Percentiles rank a stretch among this genome's conserved stretches.
Evolutionary conservation across 345 rosid genomes (phyloP).

Genomic region (Melaleuca quinquenervia): DNA sequence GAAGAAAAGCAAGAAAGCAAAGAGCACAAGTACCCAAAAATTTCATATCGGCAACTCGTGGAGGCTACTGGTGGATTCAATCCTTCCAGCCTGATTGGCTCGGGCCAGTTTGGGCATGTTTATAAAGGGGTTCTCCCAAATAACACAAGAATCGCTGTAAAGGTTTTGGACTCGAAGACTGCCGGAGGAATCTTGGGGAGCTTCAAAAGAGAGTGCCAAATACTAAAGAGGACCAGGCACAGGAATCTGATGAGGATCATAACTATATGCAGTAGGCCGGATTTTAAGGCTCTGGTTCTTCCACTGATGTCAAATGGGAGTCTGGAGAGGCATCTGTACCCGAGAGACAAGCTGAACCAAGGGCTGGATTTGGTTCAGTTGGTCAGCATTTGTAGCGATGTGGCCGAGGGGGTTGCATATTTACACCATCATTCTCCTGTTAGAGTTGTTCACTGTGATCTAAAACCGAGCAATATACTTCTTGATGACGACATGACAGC

Average conservation of each 20-base stretch:
- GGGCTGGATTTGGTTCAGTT: conserved; percentile 54
- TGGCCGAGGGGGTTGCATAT: conserved; percentile 81
- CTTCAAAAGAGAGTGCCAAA: conserved; percentile 78
- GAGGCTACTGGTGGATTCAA: conserved; percentile 78
- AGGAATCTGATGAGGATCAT: conserved; percentile 79
- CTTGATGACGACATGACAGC: conserved; percentile 87
- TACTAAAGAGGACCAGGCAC: conserved; percentile 68
- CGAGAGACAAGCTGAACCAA: conserved; percentile 19
- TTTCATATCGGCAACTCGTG: conserved; percentile 55
- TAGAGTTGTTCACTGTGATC: conserved; percentile 89
- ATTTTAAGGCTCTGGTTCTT: conserved; percentile 78
- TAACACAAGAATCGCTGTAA: conserved; percentile 70
- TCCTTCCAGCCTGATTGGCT: conserved; percentile 61
- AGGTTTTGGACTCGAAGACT: conserved; percentile 51
- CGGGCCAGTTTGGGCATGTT: conserved; percentile 79
- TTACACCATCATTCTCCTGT: conserved; percentile 78
- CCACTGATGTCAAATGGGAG: conserved; percentile 88
- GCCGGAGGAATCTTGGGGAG: conserved; percentile 40
- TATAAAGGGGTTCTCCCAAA: conserved; percentile 73
- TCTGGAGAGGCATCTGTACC: conserved; percentile 68
- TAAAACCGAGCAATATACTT: conserved; percentile 90
- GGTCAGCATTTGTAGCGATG: conserved; percentile 66
- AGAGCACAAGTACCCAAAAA: conserved; percentile 47
- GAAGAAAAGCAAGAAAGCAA: conserved; percentile 32
- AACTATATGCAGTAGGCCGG: conserved; percentile 76